phyloP scores from a whole-genome alignment of 352 stramenopile genomes.

The Globisporangium spinosum region DNA sequence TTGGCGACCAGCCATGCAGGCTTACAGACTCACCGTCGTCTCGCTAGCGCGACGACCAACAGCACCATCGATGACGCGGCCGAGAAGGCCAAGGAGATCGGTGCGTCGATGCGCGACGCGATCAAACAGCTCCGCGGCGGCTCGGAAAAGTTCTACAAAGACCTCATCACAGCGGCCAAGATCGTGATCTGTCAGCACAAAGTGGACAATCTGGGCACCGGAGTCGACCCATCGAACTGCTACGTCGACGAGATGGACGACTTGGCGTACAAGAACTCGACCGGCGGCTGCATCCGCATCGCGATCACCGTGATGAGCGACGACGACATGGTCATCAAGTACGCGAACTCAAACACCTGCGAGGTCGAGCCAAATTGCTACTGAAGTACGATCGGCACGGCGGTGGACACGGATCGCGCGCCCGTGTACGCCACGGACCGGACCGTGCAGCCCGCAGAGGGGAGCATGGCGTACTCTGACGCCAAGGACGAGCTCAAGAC shows the following conservation, averaged over 20 bases:
- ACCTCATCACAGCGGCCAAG: constrained; percentile 52
- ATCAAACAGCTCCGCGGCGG: constrained; percentile 64
- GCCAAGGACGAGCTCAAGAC: constrained; percentile 36
- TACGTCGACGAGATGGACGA: constrained; percentile 32
- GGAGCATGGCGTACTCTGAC: constrained; percentile 24
- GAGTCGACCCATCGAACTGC: constrained; percentile 22
- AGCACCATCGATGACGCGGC: constrained; percentile 20
- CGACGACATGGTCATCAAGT: constrained; percentile 24
- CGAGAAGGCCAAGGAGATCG: constrained; percentile 43
- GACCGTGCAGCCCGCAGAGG: neutral
- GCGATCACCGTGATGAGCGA: constrained; percentile 21
- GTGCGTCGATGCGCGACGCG: constrained; percentile 42
- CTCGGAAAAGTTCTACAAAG: constrained; percentile 54
- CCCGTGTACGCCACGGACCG: constrained; percentile 23
- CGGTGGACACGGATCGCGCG: constrained; percentile 27
- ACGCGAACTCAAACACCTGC: constrained; percentile 28
- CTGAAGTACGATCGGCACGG: constrained; percentile 38
- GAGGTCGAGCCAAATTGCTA: constrained; percentile 70
- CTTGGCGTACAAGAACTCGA: constrained; percentile 41
- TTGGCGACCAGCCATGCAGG: neutral
- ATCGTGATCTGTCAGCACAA: constrained; percentile 49
- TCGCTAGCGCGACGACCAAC: neutral
- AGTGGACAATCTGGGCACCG: constrained; percentile 15
- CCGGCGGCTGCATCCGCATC: constrained; percentile 31
- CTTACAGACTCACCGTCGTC: neutral